Conservation (phyloP, 257 asterid genomes). For the Solanum rostratum region DNA sequence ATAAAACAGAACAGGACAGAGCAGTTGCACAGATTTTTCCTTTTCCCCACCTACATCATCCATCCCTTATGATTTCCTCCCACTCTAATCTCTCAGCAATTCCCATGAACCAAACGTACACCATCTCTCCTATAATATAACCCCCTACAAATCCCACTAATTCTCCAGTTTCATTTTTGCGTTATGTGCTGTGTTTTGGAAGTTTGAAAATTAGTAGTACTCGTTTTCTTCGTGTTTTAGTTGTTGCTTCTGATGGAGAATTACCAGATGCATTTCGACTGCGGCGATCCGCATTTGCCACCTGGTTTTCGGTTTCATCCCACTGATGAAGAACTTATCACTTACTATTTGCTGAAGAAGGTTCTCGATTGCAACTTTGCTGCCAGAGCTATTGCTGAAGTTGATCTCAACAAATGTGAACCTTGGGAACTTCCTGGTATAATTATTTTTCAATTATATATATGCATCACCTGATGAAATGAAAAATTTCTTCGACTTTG, state of each 20-base stretch:
- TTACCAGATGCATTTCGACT: slow-evolving; percentile 15
- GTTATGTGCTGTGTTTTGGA: not conserved
- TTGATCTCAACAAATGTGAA: slow-evolving; percentile 87
- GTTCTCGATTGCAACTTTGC: slow-evolving; percentile 54
- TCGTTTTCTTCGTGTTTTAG: not conserved
- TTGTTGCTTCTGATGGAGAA: slow-evolving; percentile 28
- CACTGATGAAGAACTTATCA: slow-evolving; percentile 80
- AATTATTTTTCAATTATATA: no score
- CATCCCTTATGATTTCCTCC: slow-evolving; percentile 20
- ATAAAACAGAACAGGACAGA: slow-evolving; percentile 16
- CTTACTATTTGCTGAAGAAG: slow-evolving; percentile 69
- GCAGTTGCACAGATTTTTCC: slow-evolving; percentile 15
- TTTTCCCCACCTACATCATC: slow-evolving; percentile 19
- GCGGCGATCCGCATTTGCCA: slow-evolving; percentile 42
- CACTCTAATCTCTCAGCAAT: slow-evolving; percentile 28
- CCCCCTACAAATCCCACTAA: not conserved
- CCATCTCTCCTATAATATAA: slow-evolving; percentile 8
- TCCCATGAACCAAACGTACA: slow-evolving; percentile 22
- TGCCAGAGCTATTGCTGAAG: slow-evolving; percentile 71
- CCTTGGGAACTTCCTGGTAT: slow-evolving; percentile 94
- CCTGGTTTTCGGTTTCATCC: slow-evolving; percentile 92
- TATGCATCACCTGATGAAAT: no score
- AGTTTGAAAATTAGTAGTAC: not conserved
- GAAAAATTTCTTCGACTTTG: no score
- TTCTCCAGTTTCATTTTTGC: not conserved